Base-by-base conservation (phyloP, 2,329 filamentous ascomycete species). In the Bipolaris gigantea region DNA sequence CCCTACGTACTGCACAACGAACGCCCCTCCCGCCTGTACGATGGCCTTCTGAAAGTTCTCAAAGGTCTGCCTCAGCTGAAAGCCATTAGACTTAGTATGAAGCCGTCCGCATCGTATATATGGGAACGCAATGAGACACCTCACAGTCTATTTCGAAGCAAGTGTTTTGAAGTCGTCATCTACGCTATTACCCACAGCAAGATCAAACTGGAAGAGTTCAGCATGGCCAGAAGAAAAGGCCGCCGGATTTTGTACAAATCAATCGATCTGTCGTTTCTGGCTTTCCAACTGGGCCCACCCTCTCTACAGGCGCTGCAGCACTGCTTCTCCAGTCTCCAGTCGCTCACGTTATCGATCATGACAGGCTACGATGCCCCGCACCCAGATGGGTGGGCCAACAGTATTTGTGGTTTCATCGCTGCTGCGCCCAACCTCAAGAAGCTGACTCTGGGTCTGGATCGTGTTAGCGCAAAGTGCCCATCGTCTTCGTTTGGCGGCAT, bases 141-240 rank as follows among this genome's bases (percentile, higher is more conserved):
- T 7, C 58, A 66, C 38, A 19, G 55, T n/a, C 10, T 55, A 1
- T 68, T 68, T 43, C 62, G 64, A 11, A 44, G 50, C 2, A 57
- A 41, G 30, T 70, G 66, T 40, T 66, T 70, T 27, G 59, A 57
- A 23, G 58, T 59, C 15, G 56, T 71, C 23, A 27, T 70, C 3
- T 56, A 63, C 21, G 63, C 68, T 13, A 45, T 72, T 11, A 27
- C 55, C 7, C 48, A 57, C 10, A 67, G 66, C 51, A 51, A 54
- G 21, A 48, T 64, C 27, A 50, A 50, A 13, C 43, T 72, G 5
- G 42, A 64, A 18, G 58, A 65, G 16, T 62, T 72, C 48, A 57
- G 56, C 11, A 63, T 65, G 53, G 53, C 56, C 21, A 66, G 62
- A 40, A 57, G 56, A 13, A 60, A 49, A 10, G 34, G 33, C 7